Conservation (phyloP, 768 basidiomycete genomes). For the Leucocoprinus leucothites region DNA sequence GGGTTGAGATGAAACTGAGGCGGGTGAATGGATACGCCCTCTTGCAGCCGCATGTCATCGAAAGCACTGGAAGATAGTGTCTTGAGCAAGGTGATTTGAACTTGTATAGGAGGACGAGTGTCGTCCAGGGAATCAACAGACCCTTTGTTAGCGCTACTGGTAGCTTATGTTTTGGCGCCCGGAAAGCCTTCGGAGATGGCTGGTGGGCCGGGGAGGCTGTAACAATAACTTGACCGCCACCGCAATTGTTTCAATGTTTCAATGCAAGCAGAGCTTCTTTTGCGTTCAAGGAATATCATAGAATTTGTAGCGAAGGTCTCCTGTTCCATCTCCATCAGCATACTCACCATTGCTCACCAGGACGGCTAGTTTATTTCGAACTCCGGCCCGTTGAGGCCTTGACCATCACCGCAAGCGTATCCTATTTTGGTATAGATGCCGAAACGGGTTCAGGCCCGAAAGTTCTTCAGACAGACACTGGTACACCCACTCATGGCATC, state of each 20-base stretch:
- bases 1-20: background rate
- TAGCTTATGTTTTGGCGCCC: background rate
- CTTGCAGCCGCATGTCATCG: background rate
- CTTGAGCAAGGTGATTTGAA: no score
- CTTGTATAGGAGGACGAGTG: no score
- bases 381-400: background rate
- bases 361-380: background rate
- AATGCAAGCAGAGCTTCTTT: background rate
- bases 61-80: background rate
- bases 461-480: no score
- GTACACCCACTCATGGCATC: background rate
- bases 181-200: background rate
- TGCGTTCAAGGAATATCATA: background rate
- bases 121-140: no score
- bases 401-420: background rate
- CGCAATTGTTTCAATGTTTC: no score
- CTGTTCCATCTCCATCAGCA: slow-evolving; percentile 9
- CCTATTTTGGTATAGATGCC: background rate
- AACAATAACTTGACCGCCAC: background rate
- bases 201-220: background rate
- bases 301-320: background rate
- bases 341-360: slow-evolving; percentile 4
- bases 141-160: background rate
- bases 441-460: background rate
- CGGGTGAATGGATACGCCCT: background rate